phyloP scores from a whole-genome alignment of 1,284 basidiomycete species.

The Cutaneotrichosporon sp. region DNA sequence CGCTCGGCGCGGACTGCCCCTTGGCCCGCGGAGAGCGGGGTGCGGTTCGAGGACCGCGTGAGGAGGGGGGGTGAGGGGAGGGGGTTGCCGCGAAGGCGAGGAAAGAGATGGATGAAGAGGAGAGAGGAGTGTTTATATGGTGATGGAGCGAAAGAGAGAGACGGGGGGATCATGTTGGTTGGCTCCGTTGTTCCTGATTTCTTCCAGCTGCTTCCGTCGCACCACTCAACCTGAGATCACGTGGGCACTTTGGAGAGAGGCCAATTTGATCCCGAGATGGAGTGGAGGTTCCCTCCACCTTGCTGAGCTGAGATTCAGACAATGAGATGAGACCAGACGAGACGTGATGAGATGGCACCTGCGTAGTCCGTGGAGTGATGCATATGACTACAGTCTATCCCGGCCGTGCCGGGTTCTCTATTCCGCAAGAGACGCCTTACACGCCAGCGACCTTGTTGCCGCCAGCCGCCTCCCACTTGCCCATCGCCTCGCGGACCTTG shows the following conservation, averaged over 20 bases:
- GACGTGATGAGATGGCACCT: neutral
- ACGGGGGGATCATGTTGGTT: neutral
- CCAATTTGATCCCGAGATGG: neutral
- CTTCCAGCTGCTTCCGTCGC: neutral
- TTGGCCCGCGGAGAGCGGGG: neutral
- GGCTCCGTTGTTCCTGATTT: neutral
- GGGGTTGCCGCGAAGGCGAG: neutral
- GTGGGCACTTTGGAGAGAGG: no score
- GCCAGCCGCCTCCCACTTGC: constrained; percentile 57
- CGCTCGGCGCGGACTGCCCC: neutral
- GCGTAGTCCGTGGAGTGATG: constrained; percentile 4
- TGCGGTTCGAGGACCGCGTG: neutral
- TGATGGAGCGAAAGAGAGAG: neutral
- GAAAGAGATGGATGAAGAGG: neutral
- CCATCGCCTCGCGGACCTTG: constrained; percentile 59
- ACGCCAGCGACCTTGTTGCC: constrained; percentile 48
- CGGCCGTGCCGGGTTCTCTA: neutral
- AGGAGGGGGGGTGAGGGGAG: neutral
- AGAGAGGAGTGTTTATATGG: constrained; percentile 2
- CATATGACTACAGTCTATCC: constrained; percentile 13
- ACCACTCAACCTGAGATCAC: no score
- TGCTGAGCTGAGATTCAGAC: neutral
- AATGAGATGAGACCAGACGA: neutral
- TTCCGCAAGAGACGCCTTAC: neutral
- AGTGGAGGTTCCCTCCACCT: neutral